These are phyloP conservation scores for Huntiella decipiens DNA, from an alignment of 2,329 filamentous ascomycete genomes.

Conservation along the genomic window DNA sequence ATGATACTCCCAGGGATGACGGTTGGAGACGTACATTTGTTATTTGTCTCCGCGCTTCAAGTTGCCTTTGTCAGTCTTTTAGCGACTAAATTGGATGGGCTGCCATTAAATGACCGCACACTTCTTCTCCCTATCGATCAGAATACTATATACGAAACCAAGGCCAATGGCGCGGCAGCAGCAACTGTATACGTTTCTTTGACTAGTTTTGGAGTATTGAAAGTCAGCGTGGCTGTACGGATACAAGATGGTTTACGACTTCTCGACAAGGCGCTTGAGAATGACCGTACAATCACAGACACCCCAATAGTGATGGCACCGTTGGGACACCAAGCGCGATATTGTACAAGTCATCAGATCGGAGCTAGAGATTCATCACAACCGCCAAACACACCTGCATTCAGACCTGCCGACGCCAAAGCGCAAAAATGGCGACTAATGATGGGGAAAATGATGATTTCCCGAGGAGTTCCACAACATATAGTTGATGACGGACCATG, in stretches of 20 bases:
- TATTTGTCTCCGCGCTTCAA: slow-evolving; percentile 9
- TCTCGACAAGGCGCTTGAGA: slow-evolving; percentile 24
- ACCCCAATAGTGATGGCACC: slow-evolving; percentile 34
- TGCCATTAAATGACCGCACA: slow-evolving; percentile 9
- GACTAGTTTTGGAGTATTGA: slow-evolving; percentile 34
- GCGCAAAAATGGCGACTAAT: slow-evolving; percentile 29
- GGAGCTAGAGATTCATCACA: slow-evolving; percentile 4
- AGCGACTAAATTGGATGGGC: slow-evolving; percentile 2
- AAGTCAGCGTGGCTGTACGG: slow-evolving; percentile 30
- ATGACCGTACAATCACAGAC: slow-evolving; percentile 23
- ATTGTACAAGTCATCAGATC: slow-evolving; percentile 2
- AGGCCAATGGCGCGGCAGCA: slow-evolving; percentile 19
- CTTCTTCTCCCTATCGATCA: slow-evolving; percentile 15
- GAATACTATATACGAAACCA: slow-evolving; percentile 16
- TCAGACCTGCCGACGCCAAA: slow-evolving; percentile 19
- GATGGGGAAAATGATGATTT: slow-evolving; percentile 31
- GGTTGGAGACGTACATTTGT: slow-evolving; percentile 3
- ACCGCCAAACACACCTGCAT: slow-evolving; percentile 16
- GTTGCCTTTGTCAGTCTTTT: slow-evolving; percentile 2
- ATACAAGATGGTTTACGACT: slow-evolving; percentile 28
- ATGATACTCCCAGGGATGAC: neutral
- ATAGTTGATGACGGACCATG: slow-evolving; percentile 27
- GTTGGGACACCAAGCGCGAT: slow-evolving; percentile 21
- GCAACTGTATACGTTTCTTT: slow-evolving; percentile 35
- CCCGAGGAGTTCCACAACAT: slow-evolving; percentile 28